Conservation (phyloP, 495 filamentous ascomycete genomes). For the Glarea lozoyensis region DNA sequence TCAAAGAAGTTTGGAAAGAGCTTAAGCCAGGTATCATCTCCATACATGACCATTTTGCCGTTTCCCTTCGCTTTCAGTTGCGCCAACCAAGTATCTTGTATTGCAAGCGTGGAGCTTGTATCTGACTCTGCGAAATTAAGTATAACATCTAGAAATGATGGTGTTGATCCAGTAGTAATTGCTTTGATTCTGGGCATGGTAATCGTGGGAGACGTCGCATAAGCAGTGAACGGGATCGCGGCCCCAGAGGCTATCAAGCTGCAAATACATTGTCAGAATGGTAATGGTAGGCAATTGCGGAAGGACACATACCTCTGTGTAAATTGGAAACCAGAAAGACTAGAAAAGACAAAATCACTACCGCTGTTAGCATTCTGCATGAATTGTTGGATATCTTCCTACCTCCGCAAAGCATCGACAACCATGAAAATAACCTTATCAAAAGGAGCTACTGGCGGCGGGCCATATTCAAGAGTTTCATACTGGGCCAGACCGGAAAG, state of each 20-base stretch:
- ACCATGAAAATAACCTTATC: conserved; percentile 96
- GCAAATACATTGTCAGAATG: conserved; percentile 15
- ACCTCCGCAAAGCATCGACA: conserved; percentile 90
- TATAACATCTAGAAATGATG: conserved; percentile 93
- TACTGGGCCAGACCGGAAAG: conserved; percentile 72
- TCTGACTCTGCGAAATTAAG: conserved; percentile 95
- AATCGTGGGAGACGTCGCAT: conserved; percentile 93
- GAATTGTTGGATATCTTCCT: conserved; percentile 7
- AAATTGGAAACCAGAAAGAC: conserved; percentile 74
- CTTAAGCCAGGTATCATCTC: conserved; percentile 97
- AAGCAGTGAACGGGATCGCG: conserved; percentile 88
- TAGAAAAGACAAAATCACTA: conserved; percentile 90
- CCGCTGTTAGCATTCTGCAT: conserved; percentile 7
- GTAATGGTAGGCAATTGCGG: not conserved
- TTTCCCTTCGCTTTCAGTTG: conserved; percentile 67
- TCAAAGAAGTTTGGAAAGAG: conserved; percentile 84
- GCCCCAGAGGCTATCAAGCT: conserved; percentile 77
- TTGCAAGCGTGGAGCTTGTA: conserved; percentile 71
- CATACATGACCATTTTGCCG: conserved; percentile 85
- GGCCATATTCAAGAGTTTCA: conserved; percentile 36
- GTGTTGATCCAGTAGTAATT: conserved; percentile 92
- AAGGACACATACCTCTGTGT: conserved; percentile 65
- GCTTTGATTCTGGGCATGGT: conserved; percentile 98
- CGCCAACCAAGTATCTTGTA: conserved; percentile 90
- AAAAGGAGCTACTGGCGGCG: conserved; percentile 57